Evolutionary conservation across 1,284 basidiomycete genomes (phyloP), one percentile per base, ranked within the genome.

Genomic region (Sanghuangporus baumii): DNA sequence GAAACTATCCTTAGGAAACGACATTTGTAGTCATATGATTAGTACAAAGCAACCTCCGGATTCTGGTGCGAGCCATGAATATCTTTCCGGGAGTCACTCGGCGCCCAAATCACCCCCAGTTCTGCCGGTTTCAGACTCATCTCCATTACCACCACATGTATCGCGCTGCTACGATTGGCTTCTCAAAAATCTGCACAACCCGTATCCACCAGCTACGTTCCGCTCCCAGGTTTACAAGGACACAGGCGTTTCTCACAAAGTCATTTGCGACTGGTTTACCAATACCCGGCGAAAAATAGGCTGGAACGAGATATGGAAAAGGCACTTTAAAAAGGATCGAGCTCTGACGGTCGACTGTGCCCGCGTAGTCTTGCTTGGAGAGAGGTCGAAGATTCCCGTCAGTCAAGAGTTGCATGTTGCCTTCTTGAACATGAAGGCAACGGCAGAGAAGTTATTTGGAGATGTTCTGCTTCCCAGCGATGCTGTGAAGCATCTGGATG

Each of bases 251-350:
- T 23, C 72, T 0, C 12, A 73, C 0, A 72, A 73, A n/a, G 70
- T 77, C 1, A 68, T 85, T 41, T 76, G 77, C 41, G 69, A 71
- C 0, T 85, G 83, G 84, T 85, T 85, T 51, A 69, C 74, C n/a
- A 78, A 79, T 16, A 70, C 71, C 0, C 75, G 84, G 0, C 76
- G 77, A n/a, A 74, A 81, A 0, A 84, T 84, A 0, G 82, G 82
- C 0, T 85, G 83, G 84, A 81, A 78, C 4, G 38, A 62, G 0
- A 63, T 84, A 0, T 74, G 75, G 0, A 77, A 74, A 11, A 62
- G 68, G 0, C 66, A 65, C 34, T 85, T 82, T 57, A 60, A 67
- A 0, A 76, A 75, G 18, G 74, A 75, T 34, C 74, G 77, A 8
- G 67, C 67, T 0, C 72, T 78, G 1, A 75, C 78, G 12, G 59